phyloP scores from a whole-genome alignment of 2,329 filamentous ascomycete genomes.

The Xylaria sp. region DNA sequence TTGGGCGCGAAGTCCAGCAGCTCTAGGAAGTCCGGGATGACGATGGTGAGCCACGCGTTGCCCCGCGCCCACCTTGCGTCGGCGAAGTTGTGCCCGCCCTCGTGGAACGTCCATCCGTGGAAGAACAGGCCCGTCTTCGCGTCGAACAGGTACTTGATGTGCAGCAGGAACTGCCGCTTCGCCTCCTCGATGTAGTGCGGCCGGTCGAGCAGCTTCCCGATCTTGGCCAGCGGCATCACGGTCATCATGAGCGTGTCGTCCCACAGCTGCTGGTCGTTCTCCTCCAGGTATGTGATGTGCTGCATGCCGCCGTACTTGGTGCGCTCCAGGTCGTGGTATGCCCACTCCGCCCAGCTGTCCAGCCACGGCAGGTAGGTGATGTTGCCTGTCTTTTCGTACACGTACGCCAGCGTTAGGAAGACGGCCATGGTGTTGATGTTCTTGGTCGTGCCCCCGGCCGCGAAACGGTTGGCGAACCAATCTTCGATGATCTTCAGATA shows the following conservation, averaged over 20 bases:
- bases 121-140: slow-evolving; percentile 74
- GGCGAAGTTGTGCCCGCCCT: slow-evolving; percentile 67
- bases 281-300: slow-evolving; percentile 73
- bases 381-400: slow-evolving; percentile 78
- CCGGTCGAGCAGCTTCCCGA: slow-evolving; percentile 71
- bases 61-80: slow-evolving; percentile 63
- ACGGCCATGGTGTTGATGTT: slow-evolving; percentile 87
- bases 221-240: slow-evolving; percentile 79
- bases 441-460: slow-evolving; percentile 75
- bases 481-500: slow-evolving; percentile 70
- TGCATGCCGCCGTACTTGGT: slow-evolving; percentile 76
- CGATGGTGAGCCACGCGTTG: slow-evolving; percentile 80
- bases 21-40: slow-evolving; percentile 82
- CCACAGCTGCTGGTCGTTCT: slow-evolving; percentile 79
- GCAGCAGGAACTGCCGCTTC: slow-evolving; percentile 76
- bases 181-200: slow-evolving; percentile 79
- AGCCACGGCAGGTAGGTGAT: slow-evolving; percentile 76
- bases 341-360: slow-evolving; percentile 83
- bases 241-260: slow-evolving; percentile 91
- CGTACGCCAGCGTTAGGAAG: slow-evolving; percentile 74
- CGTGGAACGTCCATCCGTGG: slow-evolving; percentile 81
- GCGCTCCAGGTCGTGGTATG: slow-evolving; percentile 74
- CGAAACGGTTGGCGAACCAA: slow-evolving; percentile 74
- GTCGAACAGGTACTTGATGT: slow-evolving; percentile 81
- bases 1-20: slow-evolving; percentile 66